Conservation (phyloP, 208 protist species). For the Angomonas ambiguus region DNA sequence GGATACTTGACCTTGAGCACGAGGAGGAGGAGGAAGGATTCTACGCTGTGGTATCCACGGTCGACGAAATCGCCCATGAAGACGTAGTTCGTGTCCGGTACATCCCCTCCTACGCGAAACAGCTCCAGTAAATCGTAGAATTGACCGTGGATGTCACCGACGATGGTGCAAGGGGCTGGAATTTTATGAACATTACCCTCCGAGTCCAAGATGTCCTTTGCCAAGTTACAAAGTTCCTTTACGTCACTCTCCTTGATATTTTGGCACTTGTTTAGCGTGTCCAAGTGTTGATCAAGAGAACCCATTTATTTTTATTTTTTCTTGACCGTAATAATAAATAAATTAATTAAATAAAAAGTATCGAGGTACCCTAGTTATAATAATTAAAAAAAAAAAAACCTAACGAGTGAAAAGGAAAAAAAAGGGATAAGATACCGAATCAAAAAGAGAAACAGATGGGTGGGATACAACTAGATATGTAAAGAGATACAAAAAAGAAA, state of each 20-base stretch:
- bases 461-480: constrained; percentile 8
- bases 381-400: constrained; percentile 10
- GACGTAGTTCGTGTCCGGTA: constrained; percentile 97
- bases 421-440: constrained; percentile 12
- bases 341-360: constrained; percentile 13
- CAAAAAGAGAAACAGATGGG: constrained; percentile 11
- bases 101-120: constrained; percentile 95
- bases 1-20: constrained; percentile 97
- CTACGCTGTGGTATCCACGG: constrained; percentile 97
- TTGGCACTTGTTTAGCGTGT: constrained; percentile 94
- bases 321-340: constrained; percentile 13
- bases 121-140: constrained; percentile 97
- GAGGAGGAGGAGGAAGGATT: constrained; percentile 97
- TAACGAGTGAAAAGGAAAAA: constrained; percentile 13
- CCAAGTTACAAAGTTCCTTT: constrained; percentile 80
- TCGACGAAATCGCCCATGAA: constrained; percentile 99
- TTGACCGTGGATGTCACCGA: constrained; percentile 94
- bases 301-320: constrained; percentile 30
- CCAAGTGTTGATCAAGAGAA: constrained; percentile 95
- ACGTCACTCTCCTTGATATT: constrained; percentile 91
- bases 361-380: constrained; percentile 1
- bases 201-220: constrained; percentile 76
- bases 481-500: constrained; percentile 1
- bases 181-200: constrained; percentile 92
- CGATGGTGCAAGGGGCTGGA: constrained; percentile 88